phyloP scores from a whole-genome alignment of 2,329 filamentous ascomycete genomes.

The Nemania diffusa region DNA sequence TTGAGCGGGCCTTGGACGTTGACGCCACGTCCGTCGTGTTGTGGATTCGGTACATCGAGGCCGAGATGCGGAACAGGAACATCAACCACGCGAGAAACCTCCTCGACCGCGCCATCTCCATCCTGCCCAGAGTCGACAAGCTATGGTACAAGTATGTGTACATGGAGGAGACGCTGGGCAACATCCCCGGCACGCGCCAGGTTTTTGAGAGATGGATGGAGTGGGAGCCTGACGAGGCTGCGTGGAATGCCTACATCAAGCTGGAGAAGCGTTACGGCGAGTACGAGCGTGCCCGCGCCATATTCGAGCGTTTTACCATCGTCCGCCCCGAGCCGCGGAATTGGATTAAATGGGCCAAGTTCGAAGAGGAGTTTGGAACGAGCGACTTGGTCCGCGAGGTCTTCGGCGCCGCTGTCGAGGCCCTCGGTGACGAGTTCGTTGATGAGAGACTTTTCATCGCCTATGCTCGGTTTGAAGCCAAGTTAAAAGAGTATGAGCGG shows the following conservation, averaged over 20 bases:
- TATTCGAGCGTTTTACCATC: slow-evolving; percentile 89
- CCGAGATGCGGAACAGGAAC: slow-evolving; percentile 94
- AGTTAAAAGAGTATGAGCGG: slow-evolving; percentile 94
- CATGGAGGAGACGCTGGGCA: slow-evolving; percentile 97
- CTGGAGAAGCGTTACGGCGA: slow-evolving; percentile 95
- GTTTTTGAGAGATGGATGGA: slow-evolving; percentile 99
- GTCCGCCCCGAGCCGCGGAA: slow-evolving; percentile 95
- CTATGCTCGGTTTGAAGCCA: slow-evolving; percentile 94
- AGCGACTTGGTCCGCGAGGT: slow-evolving; percentile 92
- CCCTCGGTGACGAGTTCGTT: slow-evolving; percentile 92
- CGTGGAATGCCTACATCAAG: slow-evolving; percentile 97
- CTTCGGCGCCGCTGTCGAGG: slow-evolving; percentile 87
- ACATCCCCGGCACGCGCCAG: slow-evolving; percentile 89
- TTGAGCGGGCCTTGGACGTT: slow-evolving; percentile 93
- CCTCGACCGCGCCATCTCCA: slow-evolving; percentile 92
- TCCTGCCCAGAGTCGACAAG: slow-evolving; percentile 91
- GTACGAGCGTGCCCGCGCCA: slow-evolving; percentile 86
- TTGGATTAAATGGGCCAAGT: slow-evolving; percentile 99
- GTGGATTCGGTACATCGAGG: slow-evolving; percentile 94
- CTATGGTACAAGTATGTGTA: slow-evolving; percentile 99
- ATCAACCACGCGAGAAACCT: slow-evolving; percentile 97
- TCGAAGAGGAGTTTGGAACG: slow-evolving; percentile 95
- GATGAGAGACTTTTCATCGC: slow-evolving; percentile 96
- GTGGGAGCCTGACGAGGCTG: slow-evolving; percentile 96
- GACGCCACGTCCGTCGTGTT: slow-evolving; percentile 86